phyloP scores from a whole-genome alignment of 495 filamentous ascomycete genomes.

The Jackrogersella multiformis region DNA sequence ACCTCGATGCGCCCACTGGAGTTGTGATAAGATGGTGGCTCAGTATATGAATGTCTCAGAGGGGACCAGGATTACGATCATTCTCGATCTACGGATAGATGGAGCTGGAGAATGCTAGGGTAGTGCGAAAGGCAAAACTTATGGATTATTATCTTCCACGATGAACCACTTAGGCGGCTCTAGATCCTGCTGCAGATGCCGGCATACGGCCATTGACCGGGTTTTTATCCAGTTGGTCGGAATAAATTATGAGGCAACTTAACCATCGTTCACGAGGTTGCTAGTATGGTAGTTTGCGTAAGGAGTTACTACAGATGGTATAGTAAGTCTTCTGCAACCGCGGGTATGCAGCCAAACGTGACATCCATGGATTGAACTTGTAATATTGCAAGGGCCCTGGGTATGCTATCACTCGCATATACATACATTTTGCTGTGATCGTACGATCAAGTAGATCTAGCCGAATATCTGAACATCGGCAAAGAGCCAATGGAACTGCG shows the following conservation, averaged over 20 bases:
- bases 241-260: slow-evolving; percentile 3
- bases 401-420: slow-evolving; percentile 30
- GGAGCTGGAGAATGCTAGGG: slow-evolving; percentile 4
- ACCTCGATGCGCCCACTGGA: slow-evolving; percentile 9
- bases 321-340: slow-evolving; percentile 25
- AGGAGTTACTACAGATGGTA: slow-evolving; percentile 17
- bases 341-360: slow-evolving; percentile 27
- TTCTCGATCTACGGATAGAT: slow-evolving; percentile 12
- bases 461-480: slow-evolving; percentile 25
- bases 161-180: background rate
- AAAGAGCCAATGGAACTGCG: slow-evolving; percentile 22
- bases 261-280: slow-evolving; percentile 14
- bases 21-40: slow-evolving; percentile 18
- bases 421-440: slow-evolving; percentile 30
- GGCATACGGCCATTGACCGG: slow-evolving; percentile 25
- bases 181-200: slow-evolving; percentile 9
- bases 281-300: slow-evolving; percentile 9
- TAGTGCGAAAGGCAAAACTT: background rate
- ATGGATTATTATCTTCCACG: background rate
- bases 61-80: slow-evolving; percentile 13
- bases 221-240: slow-evolving; percentile 6
- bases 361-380: slow-evolving; percentile 3
- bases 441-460: slow-evolving; percentile 41
- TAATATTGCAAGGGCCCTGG: slow-evolving; percentile 27
- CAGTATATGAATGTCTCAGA: slow-evolving; percentile 32